phyloP scores from a whole-genome alignment of 805 yeast species.

The Candida chilensis region DNA sequence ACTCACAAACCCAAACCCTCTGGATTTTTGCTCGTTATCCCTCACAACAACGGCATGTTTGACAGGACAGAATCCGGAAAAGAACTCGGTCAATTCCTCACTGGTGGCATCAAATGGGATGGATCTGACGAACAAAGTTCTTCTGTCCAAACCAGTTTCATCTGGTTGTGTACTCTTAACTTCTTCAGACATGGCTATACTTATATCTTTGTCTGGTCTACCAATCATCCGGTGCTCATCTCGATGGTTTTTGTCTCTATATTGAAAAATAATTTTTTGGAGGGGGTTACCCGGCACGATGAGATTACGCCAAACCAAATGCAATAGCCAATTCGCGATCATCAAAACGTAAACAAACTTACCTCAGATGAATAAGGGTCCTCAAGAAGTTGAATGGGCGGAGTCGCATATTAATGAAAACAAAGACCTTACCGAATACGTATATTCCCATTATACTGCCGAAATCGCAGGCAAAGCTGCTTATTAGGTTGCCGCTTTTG shows the following conservation, averaged over 20 bases:
- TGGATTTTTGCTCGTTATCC: conserved; percentile 65
- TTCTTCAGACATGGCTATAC: conserved; percentile 4
- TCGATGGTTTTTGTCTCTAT: background rate
- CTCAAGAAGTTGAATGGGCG: too few species aligned
- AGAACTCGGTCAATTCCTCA: conserved; percentile 74
- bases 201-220: conserved; percentile 3
- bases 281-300: conserved; percentile 3
- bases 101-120: conserved; percentile 75
- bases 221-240: background rate
- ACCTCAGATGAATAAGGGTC: too few species aligned
- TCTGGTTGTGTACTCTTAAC: conserved; percentile 1
- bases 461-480: conserved; percentile 10
- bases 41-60: conserved; percentile 90
- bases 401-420: too few species aligned
- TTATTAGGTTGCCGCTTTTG: conserved; percentile 18
- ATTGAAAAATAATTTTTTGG: background rate
- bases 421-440: conserved; percentile 29
- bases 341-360: conserved; percentile 1
- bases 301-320: too few species aligned
- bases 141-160: conserved; percentile 36
- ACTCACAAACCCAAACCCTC: conserved; percentile 95
- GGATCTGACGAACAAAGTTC: conserved; percentile 78
- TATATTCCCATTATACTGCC: conserved; percentile 21
- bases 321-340: too few species aligned
- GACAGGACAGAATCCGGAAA: conserved; percentile 89